These are phyloP conservation scores for Omphalotus guepiniiformis DNA, from an alignment of 768 basidiomycete genomes.

Conservation along the genomic window DNA sequence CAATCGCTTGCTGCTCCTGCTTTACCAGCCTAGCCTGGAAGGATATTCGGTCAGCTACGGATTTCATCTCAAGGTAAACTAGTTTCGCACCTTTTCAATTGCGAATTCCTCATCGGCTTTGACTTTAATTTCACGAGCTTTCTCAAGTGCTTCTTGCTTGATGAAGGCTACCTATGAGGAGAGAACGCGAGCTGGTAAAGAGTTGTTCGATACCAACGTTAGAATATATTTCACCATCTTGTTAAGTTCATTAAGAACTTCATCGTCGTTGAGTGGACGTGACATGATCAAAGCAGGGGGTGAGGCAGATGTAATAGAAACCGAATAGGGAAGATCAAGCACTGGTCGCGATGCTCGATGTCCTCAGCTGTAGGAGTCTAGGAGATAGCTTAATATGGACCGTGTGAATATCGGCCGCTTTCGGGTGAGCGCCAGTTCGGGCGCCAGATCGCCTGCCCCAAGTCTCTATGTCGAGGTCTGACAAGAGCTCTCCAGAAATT, in stretches of 20 bases:
- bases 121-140: slow-evolving; percentile 93
- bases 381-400: too few relatives aligned
- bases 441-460: too few relatives aligned
- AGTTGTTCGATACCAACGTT: too few relatives aligned
- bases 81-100: slow-evolving; percentile 79
- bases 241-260: slow-evolving; percentile 95
- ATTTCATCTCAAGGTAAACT: background rate
- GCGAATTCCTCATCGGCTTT: slow-evolving; percentile 99
- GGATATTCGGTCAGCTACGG: background rate
- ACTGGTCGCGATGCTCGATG: too few relatives aligned
- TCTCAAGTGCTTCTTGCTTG: slow-evolving; percentile 97
- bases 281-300: slow-evolving; percentile 47
- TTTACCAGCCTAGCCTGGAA: slow-evolving; percentile 92
- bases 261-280: slow-evolving; percentile 86
- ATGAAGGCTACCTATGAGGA: slow-evolving; percentile 87
- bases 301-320: background rate
- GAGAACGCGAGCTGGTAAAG: slow-evolving; percentile 2
- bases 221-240: slow-evolving; percentile 82
- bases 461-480: too few relatives aligned
- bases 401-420: too few relatives aligned
- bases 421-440: too few relatives aligned
- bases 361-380: too few relatives aligned
- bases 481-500: too few relatives aligned
- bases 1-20: slow-evolving; percentile 93
- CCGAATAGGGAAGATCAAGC: too few relatives aligned